Evolutionary conservation across 202 grass and related monocot genomes (phyloP).

Genomic region (Setaria italica): DNA sequence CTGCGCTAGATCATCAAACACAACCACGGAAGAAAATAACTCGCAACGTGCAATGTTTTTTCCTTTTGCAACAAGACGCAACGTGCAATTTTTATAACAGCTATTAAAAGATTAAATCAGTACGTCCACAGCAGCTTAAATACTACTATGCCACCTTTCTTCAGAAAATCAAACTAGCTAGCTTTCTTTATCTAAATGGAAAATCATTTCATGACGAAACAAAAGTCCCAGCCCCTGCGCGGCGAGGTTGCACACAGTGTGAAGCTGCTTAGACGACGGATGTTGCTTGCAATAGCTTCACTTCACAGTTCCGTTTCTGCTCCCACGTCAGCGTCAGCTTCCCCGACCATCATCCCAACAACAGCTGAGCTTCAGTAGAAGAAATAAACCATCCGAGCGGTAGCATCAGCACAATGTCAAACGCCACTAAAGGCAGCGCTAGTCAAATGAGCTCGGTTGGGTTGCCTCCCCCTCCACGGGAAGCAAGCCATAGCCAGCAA

Average conservation of each 20-base stretch:
- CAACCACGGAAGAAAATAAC: too few species aligned
- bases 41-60: too few species aligned
- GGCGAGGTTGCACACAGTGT: background rate
- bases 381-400: background rate
- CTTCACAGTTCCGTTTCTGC: background rate
- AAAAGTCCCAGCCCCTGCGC: background rate
- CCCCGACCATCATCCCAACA: background rate
- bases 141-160: background rate
- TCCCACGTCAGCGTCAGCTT: background rate
- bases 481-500: background rate
- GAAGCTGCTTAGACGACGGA: background rate
- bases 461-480: slow-evolving; percentile 36
- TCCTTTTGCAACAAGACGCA: too few species aligned
- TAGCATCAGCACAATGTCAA: background rate
- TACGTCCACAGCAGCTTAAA: too few species aligned
- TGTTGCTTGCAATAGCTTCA: too few species aligned
- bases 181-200: background rate
- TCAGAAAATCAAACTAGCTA: background rate
- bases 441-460: slow-evolving; percentile 20
- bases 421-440: background rate
- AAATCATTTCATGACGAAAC: background rate
- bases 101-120: background rate
- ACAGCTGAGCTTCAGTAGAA: background rate
- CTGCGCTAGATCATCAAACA: too few species aligned
- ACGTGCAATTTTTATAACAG: too few species aligned